A percentile compares a stretch with the other conserved stretches of the same genome.
Evolutionary conservation across 805 yeast species (phyloP).

Genomic region (Candida ascalaphidarum): DNA sequence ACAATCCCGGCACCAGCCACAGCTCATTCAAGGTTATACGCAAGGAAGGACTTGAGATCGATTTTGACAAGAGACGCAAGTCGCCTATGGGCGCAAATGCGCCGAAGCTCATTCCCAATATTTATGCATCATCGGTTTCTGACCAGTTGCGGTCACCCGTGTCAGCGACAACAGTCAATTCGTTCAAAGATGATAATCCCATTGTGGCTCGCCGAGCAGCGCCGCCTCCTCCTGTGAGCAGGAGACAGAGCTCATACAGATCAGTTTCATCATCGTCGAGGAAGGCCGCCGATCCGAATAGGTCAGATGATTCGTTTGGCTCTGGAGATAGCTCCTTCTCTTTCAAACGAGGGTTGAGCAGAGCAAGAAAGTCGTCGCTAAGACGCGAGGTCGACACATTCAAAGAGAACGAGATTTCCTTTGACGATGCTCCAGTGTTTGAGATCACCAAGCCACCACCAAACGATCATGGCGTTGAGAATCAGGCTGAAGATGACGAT

Average conservation of each 20-base stretch:
- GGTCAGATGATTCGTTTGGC: too few species aligned
- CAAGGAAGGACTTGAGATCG: constrained; percentile 61
- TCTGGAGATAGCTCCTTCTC: constrained; percentile 4
- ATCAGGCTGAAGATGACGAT: constrained; percentile 4
- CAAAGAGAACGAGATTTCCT: constrained; percentile 63
- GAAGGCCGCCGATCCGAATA: too few species aligned
- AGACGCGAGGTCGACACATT: constrained; percentile 37
- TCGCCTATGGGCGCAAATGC: constrained; percentile 56
- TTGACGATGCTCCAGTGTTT: constrained; percentile 58
- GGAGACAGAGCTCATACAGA: constrained; percentile 9
- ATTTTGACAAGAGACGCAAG: constrained; percentile 70
- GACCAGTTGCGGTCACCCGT: constrained; percentile 20
- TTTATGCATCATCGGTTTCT: constrained; percentile 9
- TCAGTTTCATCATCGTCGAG: constrained; percentile 1
- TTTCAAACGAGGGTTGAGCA: constrained; percentile 3
- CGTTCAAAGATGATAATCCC: constrained; percentile 13
- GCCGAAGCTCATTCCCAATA: constrained; percentile 22
- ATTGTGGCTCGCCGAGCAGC: constrained; percentile 65
- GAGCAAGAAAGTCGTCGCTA: background rate
- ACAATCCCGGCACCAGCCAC: too few species aligned
- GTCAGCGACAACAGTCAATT: constrained; percentile 24
- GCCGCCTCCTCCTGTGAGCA: constrained; percentile 53
- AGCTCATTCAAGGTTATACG: constrained; percentile 61
- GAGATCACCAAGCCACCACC: background rate
- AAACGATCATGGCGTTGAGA: too few species aligned